A percentile compares a stretch with the other conserved stretches of the same genome.
These are phyloP conservation scores for Clonostachys byssicola DNA, from an alignment of 2,329 filamentous ascomycete genomes.

Conservation along the genomic window DNA sequence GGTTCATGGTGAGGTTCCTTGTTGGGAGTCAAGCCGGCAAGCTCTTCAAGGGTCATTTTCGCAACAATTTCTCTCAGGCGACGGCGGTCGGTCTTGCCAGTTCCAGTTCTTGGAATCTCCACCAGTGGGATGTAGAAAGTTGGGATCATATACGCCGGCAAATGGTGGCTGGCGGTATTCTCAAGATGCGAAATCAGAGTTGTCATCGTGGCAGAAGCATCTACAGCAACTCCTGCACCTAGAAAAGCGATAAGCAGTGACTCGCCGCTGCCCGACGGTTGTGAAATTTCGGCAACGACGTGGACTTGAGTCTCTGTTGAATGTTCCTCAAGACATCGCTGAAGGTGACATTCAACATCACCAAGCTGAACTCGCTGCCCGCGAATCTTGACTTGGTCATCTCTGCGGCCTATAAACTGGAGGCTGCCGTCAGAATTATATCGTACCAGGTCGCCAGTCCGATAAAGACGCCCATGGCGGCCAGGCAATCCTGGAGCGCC, in stretches of 20 bases:
- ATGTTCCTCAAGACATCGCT: conserved; percentile 16
- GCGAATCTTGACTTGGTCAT: conserved; percentile 53
- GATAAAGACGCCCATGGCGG: conserved; percentile 29
- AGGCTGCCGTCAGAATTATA: conserved; percentile 35
- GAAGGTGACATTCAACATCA: conserved; percentile 6
- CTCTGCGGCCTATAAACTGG: conserved; percentile 44
- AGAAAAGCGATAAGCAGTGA: not conserved
- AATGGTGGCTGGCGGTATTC: not conserved
- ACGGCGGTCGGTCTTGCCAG: not conserved
- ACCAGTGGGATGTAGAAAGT: conserved; percentile 27
- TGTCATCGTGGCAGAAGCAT: not conserved
- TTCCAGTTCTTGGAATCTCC: not conserved
- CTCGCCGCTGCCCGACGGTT: not conserved
- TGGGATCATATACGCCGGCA: conserved; percentile 28
- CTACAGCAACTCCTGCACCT: not conserved
- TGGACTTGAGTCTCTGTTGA: not conserved
- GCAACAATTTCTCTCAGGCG: not conserved
- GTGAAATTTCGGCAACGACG: not conserved
- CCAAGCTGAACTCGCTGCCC: conserved; percentile 50
- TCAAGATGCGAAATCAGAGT: not conserved
- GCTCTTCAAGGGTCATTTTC: not conserved
- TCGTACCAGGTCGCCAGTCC: conserved; percentile 39
- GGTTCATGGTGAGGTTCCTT: not conserved
- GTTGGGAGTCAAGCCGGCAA: not conserved
- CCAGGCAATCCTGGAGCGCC: conserved; percentile 30